phyloP scores from a whole-genome alignment of 1,139 yeast genomes.

The Hemisphaericaspora subhashii region DNA sequence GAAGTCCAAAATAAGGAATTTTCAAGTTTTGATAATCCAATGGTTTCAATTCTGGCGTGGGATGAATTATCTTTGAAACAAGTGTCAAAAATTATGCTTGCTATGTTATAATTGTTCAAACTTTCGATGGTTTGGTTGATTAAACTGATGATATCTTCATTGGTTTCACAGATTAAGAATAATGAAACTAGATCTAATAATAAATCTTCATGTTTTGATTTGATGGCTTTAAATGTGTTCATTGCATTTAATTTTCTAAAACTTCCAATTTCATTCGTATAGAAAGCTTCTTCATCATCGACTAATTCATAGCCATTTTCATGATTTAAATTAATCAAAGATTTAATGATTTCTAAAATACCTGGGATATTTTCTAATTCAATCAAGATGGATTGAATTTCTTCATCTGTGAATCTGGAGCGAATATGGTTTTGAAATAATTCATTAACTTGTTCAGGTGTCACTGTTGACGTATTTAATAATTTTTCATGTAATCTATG shows the following conservation, averaged over 20 bases:
- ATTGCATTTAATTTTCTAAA: conserved; percentile 26
- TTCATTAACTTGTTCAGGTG: conserved; percentile 19
- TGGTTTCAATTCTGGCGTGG: conserved; percentile 14
- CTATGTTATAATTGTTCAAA: conserved; percentile 24
- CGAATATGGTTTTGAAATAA: conserved; percentile 24
- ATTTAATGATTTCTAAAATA: conserved; percentile 25
- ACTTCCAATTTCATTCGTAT: conserved; percentile 15
- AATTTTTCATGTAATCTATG: conserved; percentile 23
- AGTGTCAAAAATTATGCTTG: conserved; percentile 30
- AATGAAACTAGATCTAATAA: conserved; percentile 27
- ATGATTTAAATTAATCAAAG: conserved; percentile 19
- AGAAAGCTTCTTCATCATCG: conserved; percentile 7
- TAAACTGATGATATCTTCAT: conserved; percentile 26
- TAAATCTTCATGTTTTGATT: conserved; percentile 25
- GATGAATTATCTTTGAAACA: conserved; percentile 18
- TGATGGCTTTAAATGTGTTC: conserved; percentile 27
- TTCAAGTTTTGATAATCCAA: conserved; percentile 18
- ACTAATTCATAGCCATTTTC: conserved; percentile 12
- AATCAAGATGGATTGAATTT: conserved; percentile 20
- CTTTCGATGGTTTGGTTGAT: conserved; percentile 27
- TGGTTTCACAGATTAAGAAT: conserved; percentile 33
- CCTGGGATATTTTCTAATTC: conserved; percentile 27
- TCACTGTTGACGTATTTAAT: conserved; percentile 14
- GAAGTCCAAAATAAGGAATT: conserved; percentile 31
- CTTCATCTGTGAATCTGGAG: conserved; percentile 25